Evolutionary conservation across 495 filamentous ascomycete genomes (phyloP).

Genomic region (Penicillium egyptiacum): DNA sequence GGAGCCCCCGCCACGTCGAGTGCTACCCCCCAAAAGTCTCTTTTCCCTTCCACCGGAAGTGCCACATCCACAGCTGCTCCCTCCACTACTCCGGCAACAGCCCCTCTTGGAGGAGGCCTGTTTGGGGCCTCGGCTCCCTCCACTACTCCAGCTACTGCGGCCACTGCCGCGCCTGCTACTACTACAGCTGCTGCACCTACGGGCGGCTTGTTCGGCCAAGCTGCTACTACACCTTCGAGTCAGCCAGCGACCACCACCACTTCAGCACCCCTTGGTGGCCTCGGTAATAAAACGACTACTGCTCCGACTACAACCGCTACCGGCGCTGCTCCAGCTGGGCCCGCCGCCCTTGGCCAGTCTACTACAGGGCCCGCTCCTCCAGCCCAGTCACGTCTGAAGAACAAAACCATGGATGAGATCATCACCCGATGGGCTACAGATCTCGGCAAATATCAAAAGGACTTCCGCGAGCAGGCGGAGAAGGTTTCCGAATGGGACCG

Average conservation of each 20-base stretch:
- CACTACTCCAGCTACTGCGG: conserved; percentile 30
- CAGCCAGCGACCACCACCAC: conserved; percentile 24
- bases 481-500: conserved; percentile 90
- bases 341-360: conserved; percentile 59
- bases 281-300: conserved; percentile 20
- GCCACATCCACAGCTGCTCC: conserved; percentile 38
- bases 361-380: conserved; percentile 75
- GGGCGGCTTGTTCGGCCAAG: conserved; percentile 33
- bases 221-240: conserved; percentile 28
- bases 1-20: conserved; percentile 36
- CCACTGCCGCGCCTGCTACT: conserved; percentile 24
- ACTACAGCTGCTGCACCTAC: conserved; percentile 25
- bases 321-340: conserved; percentile 30
- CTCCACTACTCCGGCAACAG: conserved; percentile 42
- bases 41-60: conserved; percentile 39
- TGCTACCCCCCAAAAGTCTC: conserved; percentile 41
- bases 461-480: conserved; percentile 84
- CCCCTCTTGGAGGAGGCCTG: conserved; percentile 36
- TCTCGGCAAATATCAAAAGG: conserved; percentile 90
- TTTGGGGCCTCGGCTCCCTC: conserved; percentile 41
- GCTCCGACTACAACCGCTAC: conserved; percentile 26
- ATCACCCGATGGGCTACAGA: conserved; percentile 97
- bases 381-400: conserved; percentile 83
- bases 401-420: conserved; percentile 99
- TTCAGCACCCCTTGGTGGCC: conserved; percentile 18